Evolutionary conservation across 179 eudicot species (phyloP).

Genomic region (Corrigiola litoralis): DNA sequence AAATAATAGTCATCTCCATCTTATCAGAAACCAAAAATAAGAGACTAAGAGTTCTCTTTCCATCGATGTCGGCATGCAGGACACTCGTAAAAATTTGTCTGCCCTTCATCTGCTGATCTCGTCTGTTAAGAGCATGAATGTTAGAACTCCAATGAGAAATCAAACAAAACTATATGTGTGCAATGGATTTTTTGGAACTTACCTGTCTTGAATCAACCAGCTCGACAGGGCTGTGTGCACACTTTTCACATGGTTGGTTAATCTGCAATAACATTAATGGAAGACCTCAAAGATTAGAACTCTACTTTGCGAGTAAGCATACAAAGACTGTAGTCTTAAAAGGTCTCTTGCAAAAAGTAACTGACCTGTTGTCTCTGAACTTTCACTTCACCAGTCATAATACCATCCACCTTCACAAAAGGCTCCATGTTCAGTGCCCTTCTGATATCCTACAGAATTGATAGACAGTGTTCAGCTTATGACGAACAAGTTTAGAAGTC

Average conservation of each 20-base stretch:
- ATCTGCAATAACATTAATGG: constrained; percentile 24
- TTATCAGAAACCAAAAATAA: not conserved
- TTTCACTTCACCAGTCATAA: constrained; percentile 34
- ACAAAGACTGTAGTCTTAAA: not conserved
- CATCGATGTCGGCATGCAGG: constrained; percentile 43
- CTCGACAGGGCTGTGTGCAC: constrained; percentile 39
- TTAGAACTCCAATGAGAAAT: constrained; percentile 7
- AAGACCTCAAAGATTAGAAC: not conserved
- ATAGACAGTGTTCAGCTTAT: not conserved
- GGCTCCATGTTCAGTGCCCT: constrained; percentile 38
- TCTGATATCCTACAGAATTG: constrained; percentile 33
- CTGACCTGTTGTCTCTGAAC: constrained; percentile 35
- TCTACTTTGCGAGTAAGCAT: not conserved
- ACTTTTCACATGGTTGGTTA: constrained; percentile 45
- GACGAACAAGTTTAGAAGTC: not conserved
- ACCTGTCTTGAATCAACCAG: constrained; percentile 44
- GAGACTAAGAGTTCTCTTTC: constrained; percentile 42
- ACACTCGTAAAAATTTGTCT: constrained; percentile 46
- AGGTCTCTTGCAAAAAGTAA: not conserved
- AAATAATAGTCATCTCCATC: not conserved
- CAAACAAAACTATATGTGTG: not conserved
- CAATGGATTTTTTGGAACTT: constrained; percentile 3
- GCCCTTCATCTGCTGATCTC: constrained; percentile 55
- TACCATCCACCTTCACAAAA: constrained; percentile 35
- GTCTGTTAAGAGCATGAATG: constrained; percentile 24